Conservation (phyloP, 805 yeast genomes). For the Saturnispora quitensis region DNA sequence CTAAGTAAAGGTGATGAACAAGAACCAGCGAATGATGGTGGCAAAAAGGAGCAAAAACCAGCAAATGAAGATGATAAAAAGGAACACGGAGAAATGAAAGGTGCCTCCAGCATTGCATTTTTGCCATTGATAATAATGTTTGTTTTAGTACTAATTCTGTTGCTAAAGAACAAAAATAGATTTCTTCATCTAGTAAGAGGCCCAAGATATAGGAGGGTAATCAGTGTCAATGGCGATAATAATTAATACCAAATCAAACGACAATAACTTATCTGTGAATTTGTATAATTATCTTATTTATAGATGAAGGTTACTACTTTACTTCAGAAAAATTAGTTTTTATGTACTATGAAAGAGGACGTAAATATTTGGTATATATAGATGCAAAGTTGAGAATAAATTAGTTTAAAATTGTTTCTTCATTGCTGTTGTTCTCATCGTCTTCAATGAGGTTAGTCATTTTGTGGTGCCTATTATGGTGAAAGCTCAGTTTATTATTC, state of each 20-base stretch:
- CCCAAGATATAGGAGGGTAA: slow-evolving; percentile 24
- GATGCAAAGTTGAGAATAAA: not conserved
- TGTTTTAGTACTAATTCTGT: not conserved
- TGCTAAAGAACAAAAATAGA: slow-evolving; percentile 15
- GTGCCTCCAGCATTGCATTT: slow-evolving; percentile 3
- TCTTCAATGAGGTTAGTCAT: not conserved
- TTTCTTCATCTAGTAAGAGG: slow-evolving; percentile 19
- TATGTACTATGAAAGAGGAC: not conserved
- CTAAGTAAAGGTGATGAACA: not conserved
- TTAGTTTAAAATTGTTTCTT: not conserved
- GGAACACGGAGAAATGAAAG: not conserved
- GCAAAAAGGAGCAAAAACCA: not conserved
- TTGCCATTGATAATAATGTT: slow-evolving; percentile 1
- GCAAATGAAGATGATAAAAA: not conserved
- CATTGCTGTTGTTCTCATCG: not conserved
- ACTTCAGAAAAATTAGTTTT: not conserved
- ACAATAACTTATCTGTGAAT: not conserved
- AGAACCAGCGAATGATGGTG: not conserved
- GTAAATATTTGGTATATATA: not conserved
- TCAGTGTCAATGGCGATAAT: slow-evolving; percentile 3
- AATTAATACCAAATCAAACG: not conserved
- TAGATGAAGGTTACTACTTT: not conserved
- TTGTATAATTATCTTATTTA: not conserved
- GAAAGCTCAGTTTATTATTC: not conserved
- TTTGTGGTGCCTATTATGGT: not conserved